These are phyloP conservation scores for Penicillium sp. DNA, from an alignment of 2,329 filamentous ascomycete genomes.

Conservation along the genomic window DNA sequence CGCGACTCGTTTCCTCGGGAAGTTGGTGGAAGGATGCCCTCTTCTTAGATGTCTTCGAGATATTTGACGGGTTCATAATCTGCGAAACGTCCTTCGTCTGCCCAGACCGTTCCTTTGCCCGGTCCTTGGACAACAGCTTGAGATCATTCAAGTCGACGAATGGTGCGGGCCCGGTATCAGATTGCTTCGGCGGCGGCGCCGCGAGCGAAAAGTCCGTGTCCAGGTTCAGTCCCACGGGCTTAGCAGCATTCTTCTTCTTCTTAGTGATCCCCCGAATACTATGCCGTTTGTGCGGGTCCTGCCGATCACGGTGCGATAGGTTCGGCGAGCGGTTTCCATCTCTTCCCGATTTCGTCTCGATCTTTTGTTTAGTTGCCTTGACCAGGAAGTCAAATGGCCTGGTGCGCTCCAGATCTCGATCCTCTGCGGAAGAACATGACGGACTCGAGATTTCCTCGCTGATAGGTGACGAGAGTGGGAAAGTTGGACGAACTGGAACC, in stretches of 20 bases:
- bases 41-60: constrained; percentile 19
- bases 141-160: constrained; percentile 44
- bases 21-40: constrained; percentile 21
- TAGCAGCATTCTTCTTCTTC: constrained; percentile 28
- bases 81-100: constrained; percentile 19
- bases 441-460: constrained; percentile 45
- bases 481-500: constrained; percentile 35
- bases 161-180: constrained; percentile 13
- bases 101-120: constrained; percentile 34
- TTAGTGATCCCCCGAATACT: constrained; percentile 20
- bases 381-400: constrained; percentile 36
- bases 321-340: constrained; percentile 8
- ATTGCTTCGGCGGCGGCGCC: constrained; percentile 14
- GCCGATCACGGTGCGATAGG: constrained; percentile 5
- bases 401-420: constrained; percentile 27
- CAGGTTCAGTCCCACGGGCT: constrained; percentile 44
- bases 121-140: constrained; percentile 35
- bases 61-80: neutral
- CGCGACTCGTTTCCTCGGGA: constrained; percentile 15
- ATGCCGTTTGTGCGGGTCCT: constrained; percentile 10
- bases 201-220: constrained; percentile 43
- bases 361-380: constrained; percentile 25
- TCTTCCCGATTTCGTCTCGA: constrained; percentile 10
- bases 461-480: constrained; percentile 48
- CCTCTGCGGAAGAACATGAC: constrained; percentile 35